A percentile compares a stretch with the other conserved stretches of the same genome.
Evolutionary conservation across 202 grass and related monocot species (phyloP).

Genomic region (Hordeum pubiflorum): DNA sequence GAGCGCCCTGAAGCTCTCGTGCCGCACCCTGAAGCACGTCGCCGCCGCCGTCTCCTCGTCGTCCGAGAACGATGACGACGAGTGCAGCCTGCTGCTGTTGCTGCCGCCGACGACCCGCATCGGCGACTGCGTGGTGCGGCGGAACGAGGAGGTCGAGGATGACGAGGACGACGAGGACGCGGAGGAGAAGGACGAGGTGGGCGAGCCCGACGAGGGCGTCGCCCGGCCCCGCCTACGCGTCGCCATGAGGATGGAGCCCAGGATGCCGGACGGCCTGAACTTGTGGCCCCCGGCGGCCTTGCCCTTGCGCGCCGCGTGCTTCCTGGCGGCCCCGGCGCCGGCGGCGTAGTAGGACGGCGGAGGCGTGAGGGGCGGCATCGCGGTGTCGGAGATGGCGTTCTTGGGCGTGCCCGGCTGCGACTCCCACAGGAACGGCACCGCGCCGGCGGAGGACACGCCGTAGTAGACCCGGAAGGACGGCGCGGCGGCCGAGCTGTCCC

Average conservation of each 20-base stretch:
- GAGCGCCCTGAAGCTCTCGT: slow-evolving; percentile 42
- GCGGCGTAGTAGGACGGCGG: slow-evolving; percentile 65
- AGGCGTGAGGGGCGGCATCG: slow-evolving; percentile 50
- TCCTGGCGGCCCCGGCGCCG: neutral
- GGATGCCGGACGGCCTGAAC: slow-evolving; percentile 31
- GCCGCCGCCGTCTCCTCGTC: neutral
- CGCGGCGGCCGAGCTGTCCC: slow-evolving; percentile 41
- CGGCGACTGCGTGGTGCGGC: slow-evolving; percentile 19
- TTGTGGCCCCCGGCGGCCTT: neutral
- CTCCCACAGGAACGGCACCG: slow-evolving; percentile 86
- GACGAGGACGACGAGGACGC: neutral
- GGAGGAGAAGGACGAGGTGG: slow-evolving; percentile 30
- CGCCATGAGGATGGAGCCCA: slow-evolving; percentile 39
- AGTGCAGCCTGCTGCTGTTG: neutral
- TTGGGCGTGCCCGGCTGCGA: slow-evolving; percentile 89
- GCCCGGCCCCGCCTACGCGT: neutral
- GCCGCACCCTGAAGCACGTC: slow-evolving; percentile 46
- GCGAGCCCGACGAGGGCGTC: neutral
- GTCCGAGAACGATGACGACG: slow-evolving; percentile 7
- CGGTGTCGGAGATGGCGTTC: slow-evolving; percentile 16
- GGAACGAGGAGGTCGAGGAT: slow-evolving; percentile 12
- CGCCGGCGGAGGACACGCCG: slow-evolving; percentile 55
- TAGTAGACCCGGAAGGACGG: slow-evolving; percentile 91
- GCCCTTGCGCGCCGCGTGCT: neutral
- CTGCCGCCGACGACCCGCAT: neutral